Evolutionary conservation across 768 basidiomycete species (phyloP).

Genomic region (Hygrocybe punicea): DNA sequence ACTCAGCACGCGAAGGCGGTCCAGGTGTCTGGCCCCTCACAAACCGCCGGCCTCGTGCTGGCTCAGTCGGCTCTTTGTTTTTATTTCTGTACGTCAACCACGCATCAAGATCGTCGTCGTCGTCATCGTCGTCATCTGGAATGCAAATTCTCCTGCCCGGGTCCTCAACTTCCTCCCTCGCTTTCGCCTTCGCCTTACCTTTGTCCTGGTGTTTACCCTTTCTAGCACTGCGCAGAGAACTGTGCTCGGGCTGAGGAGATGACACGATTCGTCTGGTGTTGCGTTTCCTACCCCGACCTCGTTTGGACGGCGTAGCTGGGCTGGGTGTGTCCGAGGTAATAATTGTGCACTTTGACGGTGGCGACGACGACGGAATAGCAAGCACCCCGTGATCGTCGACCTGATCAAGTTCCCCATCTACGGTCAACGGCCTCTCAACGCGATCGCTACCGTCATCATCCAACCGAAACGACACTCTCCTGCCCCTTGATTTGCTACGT

Average conservation of each 20-base stretch:
- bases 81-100: neutral
- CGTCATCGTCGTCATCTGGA: neutral
- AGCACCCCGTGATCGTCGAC: neutral
- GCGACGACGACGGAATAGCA: no score
- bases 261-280: neutral
- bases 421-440: neutral
- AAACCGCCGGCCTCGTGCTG: slow-evolving; percentile 10
- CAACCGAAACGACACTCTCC: slow-evolving; percentile 55
- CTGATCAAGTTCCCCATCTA: slow-evolving; percentile 11
- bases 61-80: neutral
- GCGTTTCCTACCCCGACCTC: neutral
- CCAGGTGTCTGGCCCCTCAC: slow-evolving; percentile 33
- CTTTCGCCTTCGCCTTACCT: neutral
- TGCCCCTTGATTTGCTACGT: slow-evolving; percentile 52
- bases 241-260: neutral
- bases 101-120: neutral
- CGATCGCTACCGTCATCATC: slow-evolving; percentile 28
- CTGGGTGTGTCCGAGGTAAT: no score
- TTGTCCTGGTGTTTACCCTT: neutral
- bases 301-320: neutral
- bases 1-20: slow-evolving; percentile 13
- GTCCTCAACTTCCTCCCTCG: neutral
- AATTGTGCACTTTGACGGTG: no score
- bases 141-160: neutral
- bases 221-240: neutral